Conservation (phyloP, 192 early-diverging fungal genomes). For the Backusella liffmaniae region DNA sequence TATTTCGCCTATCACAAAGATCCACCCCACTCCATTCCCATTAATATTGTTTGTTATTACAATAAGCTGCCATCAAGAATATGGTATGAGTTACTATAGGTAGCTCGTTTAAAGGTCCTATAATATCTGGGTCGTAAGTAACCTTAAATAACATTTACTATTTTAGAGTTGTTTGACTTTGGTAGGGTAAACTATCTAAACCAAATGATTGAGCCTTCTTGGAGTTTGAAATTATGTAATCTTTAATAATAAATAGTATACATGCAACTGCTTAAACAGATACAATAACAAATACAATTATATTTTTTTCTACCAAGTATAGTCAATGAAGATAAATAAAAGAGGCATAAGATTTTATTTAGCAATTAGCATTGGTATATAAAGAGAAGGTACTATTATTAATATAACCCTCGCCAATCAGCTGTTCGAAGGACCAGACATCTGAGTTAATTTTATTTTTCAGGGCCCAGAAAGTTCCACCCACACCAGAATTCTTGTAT, state of each 20-base stretch:
- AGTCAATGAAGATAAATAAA: not conserved
- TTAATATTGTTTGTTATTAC: no score
- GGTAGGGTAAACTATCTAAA: not conserved
- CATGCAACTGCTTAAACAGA: not conserved
- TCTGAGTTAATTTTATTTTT: slow-evolving; percentile 32
- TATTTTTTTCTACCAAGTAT: not conserved
- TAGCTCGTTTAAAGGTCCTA: no score
- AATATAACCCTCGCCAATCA: slow-evolving; percentile 20
- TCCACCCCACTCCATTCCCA: no score
- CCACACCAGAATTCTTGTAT: slow-evolving; percentile 12
- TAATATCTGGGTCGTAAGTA: no score
- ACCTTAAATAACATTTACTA: no score
- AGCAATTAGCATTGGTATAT: slow-evolving; percentile 26
- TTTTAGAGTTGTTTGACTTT: no score
- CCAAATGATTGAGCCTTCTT: not conserved
- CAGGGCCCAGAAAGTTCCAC: slow-evolving; percentile 28
- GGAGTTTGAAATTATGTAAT: not conserved
- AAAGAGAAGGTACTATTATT: slow-evolving; percentile 21
- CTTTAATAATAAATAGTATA: not conserved
- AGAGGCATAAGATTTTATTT: not conserved
- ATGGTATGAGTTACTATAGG: no score
- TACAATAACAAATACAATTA: not conserved
- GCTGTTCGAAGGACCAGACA: slow-evolving; percentile 33
- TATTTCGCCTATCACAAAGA: no score
- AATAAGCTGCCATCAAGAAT: no score